Evolutionary conservation across 2,329 filamentous ascomycete species (phyloP), one percentile per base, ranked within the genome.

Genomic region (Diaporthe sp.): DNA sequence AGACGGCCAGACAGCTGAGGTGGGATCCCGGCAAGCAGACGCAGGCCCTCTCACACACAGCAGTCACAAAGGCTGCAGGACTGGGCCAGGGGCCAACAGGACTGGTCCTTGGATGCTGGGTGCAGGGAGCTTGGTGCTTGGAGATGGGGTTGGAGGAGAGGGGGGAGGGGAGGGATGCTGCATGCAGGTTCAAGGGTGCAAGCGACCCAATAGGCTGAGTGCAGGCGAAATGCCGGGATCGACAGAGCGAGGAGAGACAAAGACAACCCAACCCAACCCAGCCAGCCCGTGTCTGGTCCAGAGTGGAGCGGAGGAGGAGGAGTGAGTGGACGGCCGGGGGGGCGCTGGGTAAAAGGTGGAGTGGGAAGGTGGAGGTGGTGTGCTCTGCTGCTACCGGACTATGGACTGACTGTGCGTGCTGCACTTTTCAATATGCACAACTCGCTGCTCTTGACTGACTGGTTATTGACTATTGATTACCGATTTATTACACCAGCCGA

Each of bases 211-310:
- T 72, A 53, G 71, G 71, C 57, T 39, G 57, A 72, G 44, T 68
- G 57, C 31, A 72, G 55, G 57, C 71, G 71, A 61, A 61, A 72
- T 61, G 57, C 70, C 70, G 70, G 71, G 71, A 72, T 72, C 71
- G 71, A 72, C 71, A 62, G 55, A 67, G 58, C 4, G 58, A 61
- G 22, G 39, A 46, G 17, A 44, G 70, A 61, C 42, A 61, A 53
- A 60, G 57, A 53, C 70, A 37, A 31, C 62, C 62, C 62, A 37
- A 31, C 62, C 62, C 60, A 25, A 31, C 42, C 62, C 62, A 67
- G 62, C 62, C 62, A 51, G 62, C 44, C 61, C 28, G 61, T 46
- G 42, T 49, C 60, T 62, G 67, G 49, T 62, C 39, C 39, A 51
- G 31, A 37, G 31, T 39, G 65, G 65, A 37, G 65, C 34, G 28